Conservation (phyloP, 331 rosid genomes). For the Pyrus hybrid region DNA sequence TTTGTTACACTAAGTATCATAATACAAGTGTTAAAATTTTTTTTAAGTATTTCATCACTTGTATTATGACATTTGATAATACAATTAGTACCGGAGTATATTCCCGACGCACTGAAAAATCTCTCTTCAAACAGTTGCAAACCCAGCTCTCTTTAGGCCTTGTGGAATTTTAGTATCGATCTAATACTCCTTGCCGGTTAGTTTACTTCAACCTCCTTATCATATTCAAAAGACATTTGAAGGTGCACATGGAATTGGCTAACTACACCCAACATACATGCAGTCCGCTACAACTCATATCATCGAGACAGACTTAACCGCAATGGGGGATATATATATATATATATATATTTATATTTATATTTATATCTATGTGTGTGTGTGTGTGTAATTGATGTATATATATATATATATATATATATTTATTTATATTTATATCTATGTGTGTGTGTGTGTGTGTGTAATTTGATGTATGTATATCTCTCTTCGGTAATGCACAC, state of each 20-base stretch:
- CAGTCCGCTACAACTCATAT: not conserved
- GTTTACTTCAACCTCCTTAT: not conserved
- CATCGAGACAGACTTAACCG: not conserved
- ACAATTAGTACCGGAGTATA: accelerated
- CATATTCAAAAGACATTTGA: not conserved
- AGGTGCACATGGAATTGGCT: not conserved
- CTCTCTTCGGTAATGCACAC: no score
- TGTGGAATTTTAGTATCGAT: conserved; percentile 29
- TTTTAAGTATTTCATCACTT: accelerated
- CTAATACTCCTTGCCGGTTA: conserved; percentile 10
- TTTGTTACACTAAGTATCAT: no score
- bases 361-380: accelerated
- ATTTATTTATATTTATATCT: no score
- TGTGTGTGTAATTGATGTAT: no score
- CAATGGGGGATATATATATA: no score
- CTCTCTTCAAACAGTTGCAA: not conserved
- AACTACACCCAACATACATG: not conserved
- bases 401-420: no score
- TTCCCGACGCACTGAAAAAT: no score
- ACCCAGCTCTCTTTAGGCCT: conserved; percentile 5
- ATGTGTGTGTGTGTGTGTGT: no score
- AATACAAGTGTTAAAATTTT: accelerated
- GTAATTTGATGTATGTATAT: no score
- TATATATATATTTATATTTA: no score
- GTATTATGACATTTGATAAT: no score